Evolutionary conservation across 2,329 filamentous ascomycete genomes (phyloP), one percentile per base, ranked within the genome.

Genomic region (Aspergillus glaucus): DNA sequence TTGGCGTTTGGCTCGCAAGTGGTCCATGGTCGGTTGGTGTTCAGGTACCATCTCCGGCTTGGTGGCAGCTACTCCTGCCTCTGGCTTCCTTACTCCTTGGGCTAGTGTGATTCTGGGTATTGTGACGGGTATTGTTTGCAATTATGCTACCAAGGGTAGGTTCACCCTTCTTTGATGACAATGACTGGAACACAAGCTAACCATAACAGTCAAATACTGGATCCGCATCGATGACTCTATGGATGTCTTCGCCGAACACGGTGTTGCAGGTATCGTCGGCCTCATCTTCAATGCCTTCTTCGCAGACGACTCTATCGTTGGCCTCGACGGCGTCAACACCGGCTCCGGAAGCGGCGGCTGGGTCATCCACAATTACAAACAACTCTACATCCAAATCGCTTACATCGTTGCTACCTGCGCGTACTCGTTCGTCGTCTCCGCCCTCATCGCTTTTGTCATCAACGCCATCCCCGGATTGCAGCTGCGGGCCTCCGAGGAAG

Each of bases 11-110:
- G 90, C 90, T 51, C 84, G 84, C 72, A 96, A 96, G 77, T 95
- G 91, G 90, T 95, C 82, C 55, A 89, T 92, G 72, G 87, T 95
- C 60, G 90, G 89, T 42, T 91, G 91, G 86, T 93, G 89, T 77
- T 93, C 88, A 36, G 91, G 91, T 53, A 85, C 84, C 57, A 91
- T 96, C 64, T 86, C 87, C 24, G 88, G 88, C 46, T 82, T 95
- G 19, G 90, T 95, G 32, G 88, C 88, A 56, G 93, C 93, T 47
- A 93, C 89, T 7, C 87, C 88, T 5, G 86, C 85, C 3, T 86
- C 90, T 12, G 88, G 89, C 62, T 92, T 84, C 72, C 83, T 95
- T 75, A 73, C 79, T 21, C 79, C 80, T 3, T 85, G 81, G 81
- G 81, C 77, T 2, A 80, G 78, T 50, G 78, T 84, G 46, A 67